phyloP scores from a whole-genome alignment of 345 rosid genomes.

The Citrus medica region DNA sequence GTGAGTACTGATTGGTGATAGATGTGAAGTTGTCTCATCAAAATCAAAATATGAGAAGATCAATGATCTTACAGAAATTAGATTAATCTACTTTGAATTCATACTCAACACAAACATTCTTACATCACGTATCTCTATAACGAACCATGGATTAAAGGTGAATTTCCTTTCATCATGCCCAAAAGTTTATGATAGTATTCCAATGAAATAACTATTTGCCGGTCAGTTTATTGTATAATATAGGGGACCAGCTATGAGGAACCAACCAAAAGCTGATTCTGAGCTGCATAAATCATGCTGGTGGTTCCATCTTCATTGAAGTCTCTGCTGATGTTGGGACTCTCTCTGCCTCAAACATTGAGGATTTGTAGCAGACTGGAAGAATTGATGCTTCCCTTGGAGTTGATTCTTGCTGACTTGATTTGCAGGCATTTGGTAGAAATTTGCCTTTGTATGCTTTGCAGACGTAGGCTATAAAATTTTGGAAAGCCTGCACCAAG shows the following conservation, averaged over 20 bases:
- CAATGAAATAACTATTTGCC: neutral
- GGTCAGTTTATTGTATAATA: neutral
- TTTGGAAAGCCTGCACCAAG: slow-evolving; percentile 25
- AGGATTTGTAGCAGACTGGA: slow-evolving; percentile 19
- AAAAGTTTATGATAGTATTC: neutral
- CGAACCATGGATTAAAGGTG: neutral
- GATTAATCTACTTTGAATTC: neutral
- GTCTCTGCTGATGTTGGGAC: neutral
- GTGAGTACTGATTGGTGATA: neutral
- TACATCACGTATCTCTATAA: neutral
- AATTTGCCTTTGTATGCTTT: slow-evolving; percentile 28
- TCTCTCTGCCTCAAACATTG: neutral
- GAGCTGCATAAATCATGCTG: neutral
- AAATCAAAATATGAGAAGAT: neutral
- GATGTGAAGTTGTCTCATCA: neutral
- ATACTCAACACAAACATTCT: neutral
- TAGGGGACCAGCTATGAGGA: neutral
- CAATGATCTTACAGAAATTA: neutral
- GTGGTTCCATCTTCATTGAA: neutral
- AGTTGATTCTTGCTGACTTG: neutral
- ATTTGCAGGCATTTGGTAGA: slow-evolving; percentile 24
- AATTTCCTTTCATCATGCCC: neutral
- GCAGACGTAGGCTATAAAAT: slow-evolving; percentile 28
- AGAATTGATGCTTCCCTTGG: neutral
- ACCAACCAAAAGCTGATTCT: neutral